Conservation (phyloP, 495 filamentous ascomycete species). For the Jackrogersella multiformis region DNA sequence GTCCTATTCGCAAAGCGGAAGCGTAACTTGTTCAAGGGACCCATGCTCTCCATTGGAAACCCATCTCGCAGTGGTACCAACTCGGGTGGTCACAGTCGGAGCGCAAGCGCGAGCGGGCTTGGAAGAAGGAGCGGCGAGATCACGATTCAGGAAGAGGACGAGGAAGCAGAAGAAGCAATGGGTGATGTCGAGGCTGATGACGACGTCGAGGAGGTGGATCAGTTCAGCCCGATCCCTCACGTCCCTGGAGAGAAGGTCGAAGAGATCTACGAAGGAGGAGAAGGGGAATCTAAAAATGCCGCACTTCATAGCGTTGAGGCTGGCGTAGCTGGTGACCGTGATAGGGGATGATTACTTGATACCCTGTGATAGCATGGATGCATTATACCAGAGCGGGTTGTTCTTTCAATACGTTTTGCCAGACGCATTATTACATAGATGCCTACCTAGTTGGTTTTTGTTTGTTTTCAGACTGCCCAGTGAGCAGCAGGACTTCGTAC, state of each 20-base stretch:
- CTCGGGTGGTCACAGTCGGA: slow-evolving; percentile 59
- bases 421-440: slow-evolving; percentile 17
- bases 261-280: slow-evolving; percentile 62
- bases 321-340: background rate
- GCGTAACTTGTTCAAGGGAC: slow-evolving; percentile 88
- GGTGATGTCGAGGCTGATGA: slow-evolving; percentile 47
- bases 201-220: slow-evolving; percentile 72
- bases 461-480: slow-evolving; percentile 11
- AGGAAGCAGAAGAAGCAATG: slow-evolving; percentile 63
- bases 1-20: slow-evolving; percentile 93
- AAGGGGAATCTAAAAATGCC: slow-evolving; percentile 38
- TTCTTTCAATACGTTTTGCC: slow-evolving; percentile 4
- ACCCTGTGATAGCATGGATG: slow-evolving; percentile 22
- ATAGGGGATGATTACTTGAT: slow-evolving; percentile 23
- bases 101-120: slow-evolving; percentile 61
- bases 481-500: background rate
- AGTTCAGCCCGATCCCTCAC: slow-evolving; percentile 64
- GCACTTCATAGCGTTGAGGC: background rate
- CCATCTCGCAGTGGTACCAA: slow-evolving; percentile 49
- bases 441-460: slow-evolving; percentile 14
- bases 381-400: slow-evolving; percentile 23
- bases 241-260: slow-evolving; percentile 62
- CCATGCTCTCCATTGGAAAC: slow-evolving; percentile 64
- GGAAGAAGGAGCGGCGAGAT: slow-evolving; percentile 68
- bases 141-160: slow-evolving; percentile 88